Evolutionary conservation across 176 grass and related monocot genomes (phyloP).

Genomic region (Saccharum spontaneum): DNA sequence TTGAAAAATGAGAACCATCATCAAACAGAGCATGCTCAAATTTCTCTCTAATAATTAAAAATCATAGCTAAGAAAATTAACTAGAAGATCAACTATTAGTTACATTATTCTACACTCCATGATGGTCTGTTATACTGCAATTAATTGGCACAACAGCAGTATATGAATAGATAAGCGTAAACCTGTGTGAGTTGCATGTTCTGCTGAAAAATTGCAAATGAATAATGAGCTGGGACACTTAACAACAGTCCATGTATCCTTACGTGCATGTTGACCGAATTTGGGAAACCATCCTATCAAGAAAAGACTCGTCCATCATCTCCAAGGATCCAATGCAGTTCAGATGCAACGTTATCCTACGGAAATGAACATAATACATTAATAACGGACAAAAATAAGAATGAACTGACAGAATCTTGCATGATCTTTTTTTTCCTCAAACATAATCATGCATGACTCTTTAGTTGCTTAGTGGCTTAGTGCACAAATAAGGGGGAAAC

Average conservation of each 20-base stretch:
- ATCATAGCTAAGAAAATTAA: background rate
- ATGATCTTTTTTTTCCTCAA: too few relatives aligned
- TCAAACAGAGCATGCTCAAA: background rate
- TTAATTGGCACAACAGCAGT: background rate
- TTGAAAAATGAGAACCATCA: background rate
- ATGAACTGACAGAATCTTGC: background rate
- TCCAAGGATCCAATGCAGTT: background rate
- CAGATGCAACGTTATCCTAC: background rate
- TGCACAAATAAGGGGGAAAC: background rate
- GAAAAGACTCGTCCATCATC: slow-evolving; percentile 60
- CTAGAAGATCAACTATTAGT: background rate
- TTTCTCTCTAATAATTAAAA: background rate
- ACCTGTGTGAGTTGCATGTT: background rate
- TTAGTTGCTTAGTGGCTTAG: background rate
- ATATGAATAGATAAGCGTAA: background rate
- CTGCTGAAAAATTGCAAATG: background rate
- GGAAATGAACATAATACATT: background rate
- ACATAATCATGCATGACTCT: background rate
- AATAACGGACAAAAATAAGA: background rate
- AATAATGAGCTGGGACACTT: background rate
- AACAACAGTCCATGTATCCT: background rate
- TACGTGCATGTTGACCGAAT: slow-evolving; percentile 72
- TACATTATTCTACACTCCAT: background rate
- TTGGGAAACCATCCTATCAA: slow-evolving; percentile 76
- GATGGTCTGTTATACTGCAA: background rate